Evolutionary conservation across 768 basidiomycete species (phyloP).

Genomic region (Agaricus blazei): DNA sequence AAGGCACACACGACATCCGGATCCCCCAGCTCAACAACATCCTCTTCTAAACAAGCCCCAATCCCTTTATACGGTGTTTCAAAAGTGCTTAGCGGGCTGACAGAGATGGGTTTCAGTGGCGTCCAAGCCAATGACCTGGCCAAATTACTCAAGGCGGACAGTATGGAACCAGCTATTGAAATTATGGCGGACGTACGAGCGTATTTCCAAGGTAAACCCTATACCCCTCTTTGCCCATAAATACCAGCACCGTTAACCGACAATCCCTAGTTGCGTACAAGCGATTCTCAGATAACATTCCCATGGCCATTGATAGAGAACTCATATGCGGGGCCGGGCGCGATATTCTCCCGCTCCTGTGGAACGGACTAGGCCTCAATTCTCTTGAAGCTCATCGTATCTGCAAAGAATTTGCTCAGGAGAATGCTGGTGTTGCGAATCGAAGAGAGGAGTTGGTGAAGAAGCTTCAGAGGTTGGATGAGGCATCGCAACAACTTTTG

Average conservation of each 20-base stretch:
- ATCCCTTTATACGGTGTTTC: constrained; percentile 18
- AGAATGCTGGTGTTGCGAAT: constrained; percentile 38
- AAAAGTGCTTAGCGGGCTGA: constrained; percentile 28
- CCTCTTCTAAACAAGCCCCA: not conserved
- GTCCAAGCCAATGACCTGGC: constrained; percentile 38
- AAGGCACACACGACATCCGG: constrained; percentile 3
- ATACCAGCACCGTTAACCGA: not conserved
- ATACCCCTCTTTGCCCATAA: not conserved
- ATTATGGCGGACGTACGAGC: constrained; percentile 73
- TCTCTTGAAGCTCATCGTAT: constrained; percentile 39
- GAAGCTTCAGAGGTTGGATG: constrained; percentile 42
- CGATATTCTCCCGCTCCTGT: constrained; percentile 39
- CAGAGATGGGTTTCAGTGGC: constrained; percentile 33
- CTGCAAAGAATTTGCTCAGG: constrained; percentile 50
- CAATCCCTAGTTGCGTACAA: constrained; percentile 49
- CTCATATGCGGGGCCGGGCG: constrained; percentile 48
- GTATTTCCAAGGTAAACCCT: constrained; percentile 62
- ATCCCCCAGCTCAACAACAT: not conserved
- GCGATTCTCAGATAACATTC: constrained; percentile 51
- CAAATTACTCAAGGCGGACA: constrained; percentile 46
- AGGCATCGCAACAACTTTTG: constrained; percentile 9
- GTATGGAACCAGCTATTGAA: constrained; percentile 47
- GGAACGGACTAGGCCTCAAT: constrained; percentile 46
- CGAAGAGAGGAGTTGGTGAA: constrained; percentile 43
- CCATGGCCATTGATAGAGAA: constrained; percentile 50